Conservation (phyloP, 352 stramenopile species). For the Plasmopara muralis region DNA sequence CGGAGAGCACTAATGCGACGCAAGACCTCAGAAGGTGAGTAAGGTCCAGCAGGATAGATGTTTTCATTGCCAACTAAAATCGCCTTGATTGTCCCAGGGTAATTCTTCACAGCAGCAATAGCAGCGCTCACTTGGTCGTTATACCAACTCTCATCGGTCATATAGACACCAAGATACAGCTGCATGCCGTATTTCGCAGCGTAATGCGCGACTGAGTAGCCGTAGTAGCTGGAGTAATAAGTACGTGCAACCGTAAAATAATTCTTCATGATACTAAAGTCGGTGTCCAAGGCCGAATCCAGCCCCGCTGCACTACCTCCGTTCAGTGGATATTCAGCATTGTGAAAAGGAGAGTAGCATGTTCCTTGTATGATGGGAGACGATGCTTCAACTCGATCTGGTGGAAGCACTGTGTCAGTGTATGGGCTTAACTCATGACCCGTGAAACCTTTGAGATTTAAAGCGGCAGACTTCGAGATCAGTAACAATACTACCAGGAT, state of each 20-base stretch:
- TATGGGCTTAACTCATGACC: slow-evolving; percentile 17
- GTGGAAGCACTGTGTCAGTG: slow-evolving; percentile 4
- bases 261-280: slow-evolving; percentile 67
- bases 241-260: slow-evolving; percentile 56
- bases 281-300: slow-evolving; percentile 42
- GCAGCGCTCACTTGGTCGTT: slow-evolving; percentile 38
- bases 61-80: slow-evolving; percentile 79
- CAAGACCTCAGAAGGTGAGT: slow-evolving; percentile 34
- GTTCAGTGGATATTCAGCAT: slow-evolving; percentile 56
- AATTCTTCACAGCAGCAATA: slow-evolving; percentile 35
- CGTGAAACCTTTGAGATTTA: slow-evolving; percentile 18
- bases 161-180: slow-evolving; percentile 71
- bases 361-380: slow-evolving; percentile 29
- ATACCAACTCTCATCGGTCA: slow-evolving; percentile 69
- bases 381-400: slow-evolving; percentile 5
- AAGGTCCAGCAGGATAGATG: slow-evolving; percentile 37
- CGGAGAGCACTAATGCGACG: slow-evolving; percentile 29
- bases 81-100: slow-evolving; percentile 45
- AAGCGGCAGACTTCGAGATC: slow-evolving; percentile 7
- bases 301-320: slow-evolving; percentile 28
- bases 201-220: slow-evolving; percentile 31
- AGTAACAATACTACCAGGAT: slow-evolving; percentile 5
- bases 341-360: slow-evolving; percentile 79
- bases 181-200: slow-evolving; percentile 42
- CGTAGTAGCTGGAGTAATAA: slow-evolving; percentile 74